Evolutionary conservation across 2,329 filamentous ascomycete species (phyloP).

Genomic region (Arachnomyces sp.): DNA sequence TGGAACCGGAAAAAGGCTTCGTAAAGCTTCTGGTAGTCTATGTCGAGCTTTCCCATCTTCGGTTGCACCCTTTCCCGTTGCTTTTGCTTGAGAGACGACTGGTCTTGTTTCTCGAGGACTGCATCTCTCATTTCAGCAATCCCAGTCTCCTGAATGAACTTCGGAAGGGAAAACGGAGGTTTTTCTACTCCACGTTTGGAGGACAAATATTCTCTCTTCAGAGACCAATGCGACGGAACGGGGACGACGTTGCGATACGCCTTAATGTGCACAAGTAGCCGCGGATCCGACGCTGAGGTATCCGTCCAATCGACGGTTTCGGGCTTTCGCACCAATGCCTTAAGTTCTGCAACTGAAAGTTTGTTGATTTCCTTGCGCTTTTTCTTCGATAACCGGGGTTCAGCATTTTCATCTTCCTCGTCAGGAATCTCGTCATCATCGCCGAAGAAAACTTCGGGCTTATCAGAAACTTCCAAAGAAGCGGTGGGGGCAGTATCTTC

Average conservation of each 20-base stretch:
- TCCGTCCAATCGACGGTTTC: constrained; percentile 98
- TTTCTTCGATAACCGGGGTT: constrained; percentile 80
- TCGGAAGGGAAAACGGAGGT: constrained; percentile 80
- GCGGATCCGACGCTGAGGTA: constrained; percentile 79
- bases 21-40: constrained; percentile 96
- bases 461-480: constrained; percentile 59
- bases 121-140: constrained; percentile 98
- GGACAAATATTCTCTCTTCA: constrained; percentile 94
- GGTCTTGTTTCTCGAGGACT: constrained; percentile 88
- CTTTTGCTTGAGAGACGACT: constrained; percentile 87
- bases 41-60: constrained; percentile 95
- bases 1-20: constrained; percentile 98
- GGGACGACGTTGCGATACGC: constrained; percentile 91
- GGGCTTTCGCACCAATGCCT: constrained; percentile 80
- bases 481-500: constrained; percentile 57
- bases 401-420: constrained; percentile 49
- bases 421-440: constrained; percentile 81
- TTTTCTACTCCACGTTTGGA: constrained; percentile 97
- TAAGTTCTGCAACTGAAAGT: constrained; percentile 88
- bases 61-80: constrained; percentile 88
- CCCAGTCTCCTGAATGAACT: constrained; percentile 94
- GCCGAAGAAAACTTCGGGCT: constrained; percentile 75
- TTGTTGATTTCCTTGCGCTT: constrained; percentile 87
- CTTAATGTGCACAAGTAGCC: constrained; percentile 87
- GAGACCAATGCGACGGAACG: constrained; percentile 85